A percentile compares a stretch with the other conserved stretches of the same genome.
phyloP scores from a whole-genome alignment of 2,329 filamentous ascomycete genomes.

The Alternaria tenuissima region DNA sequence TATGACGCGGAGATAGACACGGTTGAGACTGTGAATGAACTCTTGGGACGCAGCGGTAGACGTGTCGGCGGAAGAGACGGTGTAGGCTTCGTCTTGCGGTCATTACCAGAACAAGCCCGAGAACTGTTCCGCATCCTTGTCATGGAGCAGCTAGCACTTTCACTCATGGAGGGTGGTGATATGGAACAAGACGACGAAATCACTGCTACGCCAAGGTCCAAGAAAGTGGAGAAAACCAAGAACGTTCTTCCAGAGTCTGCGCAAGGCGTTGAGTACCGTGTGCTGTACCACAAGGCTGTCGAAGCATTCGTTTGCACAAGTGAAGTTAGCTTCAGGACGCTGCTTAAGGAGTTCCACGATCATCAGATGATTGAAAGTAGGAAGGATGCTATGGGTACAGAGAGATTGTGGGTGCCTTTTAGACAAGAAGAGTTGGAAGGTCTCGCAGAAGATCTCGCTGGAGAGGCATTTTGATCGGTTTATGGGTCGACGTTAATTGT shows the following conservation, averaged over 20 bases:
- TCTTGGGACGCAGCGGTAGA: conserved; percentile 81
- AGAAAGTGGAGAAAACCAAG: conserved; percentile 38
- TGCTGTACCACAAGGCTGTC: conserved; percentile 92
- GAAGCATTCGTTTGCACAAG: conserved; percentile 97
- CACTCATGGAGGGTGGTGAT: conserved; percentile 58
- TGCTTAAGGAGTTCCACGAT: conserved; percentile 97
- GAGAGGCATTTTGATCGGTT: conserved; percentile 34
- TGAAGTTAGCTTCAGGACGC: conserved; percentile 91
- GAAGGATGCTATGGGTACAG: conserved; percentile 85
- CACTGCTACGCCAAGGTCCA: conserved; percentile 28
- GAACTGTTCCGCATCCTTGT: conserved; percentile 86
- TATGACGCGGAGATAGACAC: conserved; percentile 79
- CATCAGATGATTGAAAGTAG: conserved; percentile 95
- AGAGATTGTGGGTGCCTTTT: conserved; percentile 85
- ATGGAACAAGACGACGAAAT: conserved; percentile 33
- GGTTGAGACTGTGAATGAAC: conserved; percentile 88
- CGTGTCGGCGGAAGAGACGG: conserved; percentile 89
- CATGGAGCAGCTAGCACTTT: conserved; percentile 78
- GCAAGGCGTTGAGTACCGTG: conserved; percentile 84
- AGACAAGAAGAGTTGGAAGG: conserved; percentile 86
- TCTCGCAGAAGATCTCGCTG: conserved; percentile 78
- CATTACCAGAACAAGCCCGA: conserved; percentile 89
- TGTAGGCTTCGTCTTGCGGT: conserved; percentile 88
- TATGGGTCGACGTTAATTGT: neutral
- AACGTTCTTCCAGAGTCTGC: conserved; percentile 43